Percentiles rank a stretch among this genome's conserved stretches.
phyloP scores from a whole-genome alignment of 176 grass and related monocot genomes.

The Phragmites australis region DNA sequence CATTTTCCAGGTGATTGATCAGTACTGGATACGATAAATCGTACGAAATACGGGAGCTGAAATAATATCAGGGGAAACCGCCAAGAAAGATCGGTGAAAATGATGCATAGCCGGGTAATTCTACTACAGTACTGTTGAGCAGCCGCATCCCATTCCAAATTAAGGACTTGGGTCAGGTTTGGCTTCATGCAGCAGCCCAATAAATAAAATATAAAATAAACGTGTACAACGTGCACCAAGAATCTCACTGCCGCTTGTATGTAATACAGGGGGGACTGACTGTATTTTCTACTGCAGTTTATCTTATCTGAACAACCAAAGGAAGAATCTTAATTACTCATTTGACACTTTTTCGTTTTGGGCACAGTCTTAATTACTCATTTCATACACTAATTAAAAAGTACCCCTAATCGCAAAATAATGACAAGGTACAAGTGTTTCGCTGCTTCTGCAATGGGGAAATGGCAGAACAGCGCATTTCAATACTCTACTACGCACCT shows the following conservation, averaged over 20 bases:
- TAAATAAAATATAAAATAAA: background rate
- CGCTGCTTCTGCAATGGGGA: background rate
- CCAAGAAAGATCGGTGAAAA: background rate
- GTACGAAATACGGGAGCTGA: too few species aligned
- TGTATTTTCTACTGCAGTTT: too few species aligned
- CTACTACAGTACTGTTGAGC: background rate
- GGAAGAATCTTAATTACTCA: background rate
- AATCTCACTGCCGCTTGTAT: too few species aligned
- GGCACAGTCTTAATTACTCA: too few species aligned
- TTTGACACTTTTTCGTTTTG: too few species aligned
- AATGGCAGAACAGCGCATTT: too few species aligned
- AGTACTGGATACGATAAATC: background rate
- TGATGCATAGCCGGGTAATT: background rate
- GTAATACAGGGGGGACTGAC: too few species aligned
- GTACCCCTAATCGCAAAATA: too few species aligned
- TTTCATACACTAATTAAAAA: too few species aligned
- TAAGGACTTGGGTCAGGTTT: background rate
- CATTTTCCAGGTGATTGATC: background rate
- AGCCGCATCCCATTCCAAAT: background rate
- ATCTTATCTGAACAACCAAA: background rate
- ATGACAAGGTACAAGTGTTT: too few species aligned
- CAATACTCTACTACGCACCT: too few species aligned
- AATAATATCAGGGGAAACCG: background rate
- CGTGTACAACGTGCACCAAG: background rate
- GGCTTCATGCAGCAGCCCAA: background rate